Percentiles rank a stretch among this genome's conserved stretches.
These are phyloP conservation scores for Metarhizium humberi DNA, from an alignment of 2,329 filamentous ascomycete species.

Conservation along the genomic window DNA sequence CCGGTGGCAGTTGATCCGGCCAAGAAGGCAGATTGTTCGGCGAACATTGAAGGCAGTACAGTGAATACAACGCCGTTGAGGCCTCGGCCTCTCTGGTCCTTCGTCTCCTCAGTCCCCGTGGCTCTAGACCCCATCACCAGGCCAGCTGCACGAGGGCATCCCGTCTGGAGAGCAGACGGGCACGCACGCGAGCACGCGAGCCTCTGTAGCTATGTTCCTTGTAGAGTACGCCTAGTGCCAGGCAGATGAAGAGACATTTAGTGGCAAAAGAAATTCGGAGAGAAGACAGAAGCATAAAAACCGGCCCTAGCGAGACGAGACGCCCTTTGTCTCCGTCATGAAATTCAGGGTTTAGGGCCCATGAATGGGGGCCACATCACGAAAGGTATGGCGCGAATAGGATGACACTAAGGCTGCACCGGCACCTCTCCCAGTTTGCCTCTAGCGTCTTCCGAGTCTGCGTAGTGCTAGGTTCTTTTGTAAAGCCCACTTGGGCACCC, in stretches of 20 bases:
- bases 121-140: background rate
- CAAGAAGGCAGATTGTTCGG: background rate
- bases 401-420: slow-evolving; percentile 2
- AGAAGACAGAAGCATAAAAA: background rate
- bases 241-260: background rate
- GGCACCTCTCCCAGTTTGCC: slow-evolving; percentile 11
- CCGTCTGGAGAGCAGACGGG: background rate
- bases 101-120: background rate
- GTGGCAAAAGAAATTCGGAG: background rate
- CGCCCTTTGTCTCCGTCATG: background rate
- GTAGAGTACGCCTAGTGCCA: background rate
- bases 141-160: background rate
- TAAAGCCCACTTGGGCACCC: slow-evolving; percentile 13
- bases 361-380: background rate
- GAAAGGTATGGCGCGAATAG: background rate
- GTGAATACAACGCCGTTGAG: background rate
- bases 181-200: background rate
- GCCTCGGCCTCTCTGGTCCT: background rate
- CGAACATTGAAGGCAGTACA: background rate
- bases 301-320: background rate
- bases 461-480: slow-evolving; percentile 15
- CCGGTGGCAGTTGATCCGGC: background rate
- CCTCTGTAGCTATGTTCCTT: background rate
- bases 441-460: slow-evolving; percentile 11
- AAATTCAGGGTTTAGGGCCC: slow-evolving; percentile 3